Conservation (phyloP, 2,329 filamentous ascomycete genomes). For the Xylaria sp. region DNA sequence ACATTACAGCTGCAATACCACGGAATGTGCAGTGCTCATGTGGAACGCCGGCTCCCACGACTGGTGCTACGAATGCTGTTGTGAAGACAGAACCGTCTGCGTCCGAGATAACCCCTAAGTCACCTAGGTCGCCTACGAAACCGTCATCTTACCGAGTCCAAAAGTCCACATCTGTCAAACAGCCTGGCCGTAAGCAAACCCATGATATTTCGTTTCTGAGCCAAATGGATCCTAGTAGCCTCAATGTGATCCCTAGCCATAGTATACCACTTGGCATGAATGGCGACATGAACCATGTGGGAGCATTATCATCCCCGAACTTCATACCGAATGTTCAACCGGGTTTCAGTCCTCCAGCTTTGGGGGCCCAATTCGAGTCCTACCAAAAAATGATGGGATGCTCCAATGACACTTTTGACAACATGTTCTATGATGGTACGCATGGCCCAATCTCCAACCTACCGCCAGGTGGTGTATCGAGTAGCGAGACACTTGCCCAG, state of each 20-base stretch:
- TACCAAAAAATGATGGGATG: conserved; percentile 4
- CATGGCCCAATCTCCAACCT: conserved; percentile 12
- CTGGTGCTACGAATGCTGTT: conserved; percentile 13
- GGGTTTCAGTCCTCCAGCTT: conserved; percentile 6
- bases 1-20: conserved; percentile 60
- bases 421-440: conserved; percentile 7
- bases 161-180: conserved; percentile 38
- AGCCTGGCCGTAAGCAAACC: conserved; percentile 41
- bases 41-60: conserved; percentile 28
- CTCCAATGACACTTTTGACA: conserved; percentile 13
- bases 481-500: conserved; percentile 18
- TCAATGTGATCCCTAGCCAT: conserved; percentile 39
- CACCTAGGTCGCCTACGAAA: conserved; percentile 35
- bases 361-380: conserved; percentile 9
- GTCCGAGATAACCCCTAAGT: conserved; percentile 32
- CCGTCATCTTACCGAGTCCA: conserved; percentile 40
- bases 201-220: conserved; percentile 45
- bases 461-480: conserved; percentile 12
- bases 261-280: conserved; percentile 13
- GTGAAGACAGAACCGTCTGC: conserved; percentile 20
- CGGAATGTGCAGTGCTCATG: conserved; percentile 54
- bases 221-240: conserved; percentile 48
- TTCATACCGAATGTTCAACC: conserved; percentile 16
- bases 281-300: conserved; percentile 11
- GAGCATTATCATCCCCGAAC: conserved; percentile 4